Evolutionary conservation across 2,329 filamentous ascomycete species (phyloP).

Genomic region (Fusarium nanum): DNA sequence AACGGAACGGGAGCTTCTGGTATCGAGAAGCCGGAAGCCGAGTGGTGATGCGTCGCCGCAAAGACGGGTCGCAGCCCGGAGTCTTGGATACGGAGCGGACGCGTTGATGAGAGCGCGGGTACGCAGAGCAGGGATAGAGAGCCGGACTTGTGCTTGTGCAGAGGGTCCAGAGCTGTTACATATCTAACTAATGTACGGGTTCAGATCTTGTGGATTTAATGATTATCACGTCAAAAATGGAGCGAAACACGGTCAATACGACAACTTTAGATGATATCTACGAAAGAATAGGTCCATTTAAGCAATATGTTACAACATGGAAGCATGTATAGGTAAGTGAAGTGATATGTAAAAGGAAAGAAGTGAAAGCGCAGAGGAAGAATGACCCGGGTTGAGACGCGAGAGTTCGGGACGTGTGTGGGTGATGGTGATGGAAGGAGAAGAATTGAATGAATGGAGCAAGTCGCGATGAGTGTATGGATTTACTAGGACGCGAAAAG

Average conservation of each 20-base stretch:
- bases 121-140: background rate
- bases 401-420: background rate
- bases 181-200: background rate
- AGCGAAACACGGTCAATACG: background rate
- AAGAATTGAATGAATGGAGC: background rate
- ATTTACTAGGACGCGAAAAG: conserved; percentile 7
- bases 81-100: conserved; percentile 19
- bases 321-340: background rate
- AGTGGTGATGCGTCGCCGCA: conserved; percentile 12
- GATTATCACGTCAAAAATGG: background rate
- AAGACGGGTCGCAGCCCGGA: conserved; percentile 19
- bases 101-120: conserved; percentile 19
- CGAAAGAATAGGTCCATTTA: background rate
- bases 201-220: background rate
- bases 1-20: conserved; percentile 22
- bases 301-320: background rate
- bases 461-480: background rate
- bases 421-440: conserved; percentile 2
- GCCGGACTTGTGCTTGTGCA: background rate
- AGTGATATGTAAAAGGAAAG: conserved; percentile 39
- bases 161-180: background rate
- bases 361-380: conserved; percentile 24
- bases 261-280: background rate
- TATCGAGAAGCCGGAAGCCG: conserved; percentile 10
- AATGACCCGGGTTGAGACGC: conserved; percentile 25